phyloP scores from a whole-genome alignment of 495 filamentous ascomycete genomes.

The Bacidia gigantensis region DNA sequence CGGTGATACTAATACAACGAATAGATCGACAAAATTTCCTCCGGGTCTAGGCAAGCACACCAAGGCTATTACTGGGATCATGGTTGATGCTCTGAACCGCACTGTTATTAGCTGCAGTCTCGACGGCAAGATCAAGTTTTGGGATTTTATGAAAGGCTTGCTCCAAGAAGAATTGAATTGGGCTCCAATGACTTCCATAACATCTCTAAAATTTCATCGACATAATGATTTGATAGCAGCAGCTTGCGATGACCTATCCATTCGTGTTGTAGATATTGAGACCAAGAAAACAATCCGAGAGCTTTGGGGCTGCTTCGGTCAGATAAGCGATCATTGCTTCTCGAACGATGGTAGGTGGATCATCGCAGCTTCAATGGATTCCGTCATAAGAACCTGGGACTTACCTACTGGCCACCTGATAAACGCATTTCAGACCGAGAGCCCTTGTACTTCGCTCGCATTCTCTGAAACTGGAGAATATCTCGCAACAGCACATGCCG shows the following conservation, averaged over 20 bases:
- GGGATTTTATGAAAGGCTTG: constrained; percentile 73
- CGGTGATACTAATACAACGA: constrained; percentile 24
- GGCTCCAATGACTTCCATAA: constrained; percentile 62
- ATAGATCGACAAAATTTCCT: constrained; percentile 28
- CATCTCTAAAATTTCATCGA: constrained; percentile 63
- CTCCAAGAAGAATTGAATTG: constrained; percentile 74
- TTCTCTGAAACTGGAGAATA: constrained; percentile 88
- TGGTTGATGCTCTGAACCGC: constrained; percentile 72
- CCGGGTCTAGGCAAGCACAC: constrained; percentile 51
- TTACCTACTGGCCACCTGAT: constrained; percentile 89
- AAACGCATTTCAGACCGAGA: constrained; percentile 66
- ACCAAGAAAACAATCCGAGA: constrained; percentile 84
- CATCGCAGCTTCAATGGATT: constrained; percentile 73
- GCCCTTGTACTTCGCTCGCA: constrained; percentile 64
- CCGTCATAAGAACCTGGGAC: constrained; percentile 80
- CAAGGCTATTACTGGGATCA: constrained; percentile 69
- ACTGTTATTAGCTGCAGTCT: constrained; percentile 69
- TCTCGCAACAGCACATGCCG: constrained; percentile 74
- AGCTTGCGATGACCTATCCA: constrained; percentile 75
- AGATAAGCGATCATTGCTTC: constrained; percentile 77
- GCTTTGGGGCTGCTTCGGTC: constrained; percentile 73
- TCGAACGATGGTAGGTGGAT: constrained; percentile 93
- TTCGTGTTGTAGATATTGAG: constrained; percentile 80
- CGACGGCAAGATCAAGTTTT: constrained; percentile 97
- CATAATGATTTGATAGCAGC: constrained; percentile 79